A percentile compares a stretch with the other conserved stretches of the same genome.
phyloP scores from a whole-genome alignment of 2,329 filamentous ascomycete genomes.

The Ophiosphaerella korrae region DNA sequence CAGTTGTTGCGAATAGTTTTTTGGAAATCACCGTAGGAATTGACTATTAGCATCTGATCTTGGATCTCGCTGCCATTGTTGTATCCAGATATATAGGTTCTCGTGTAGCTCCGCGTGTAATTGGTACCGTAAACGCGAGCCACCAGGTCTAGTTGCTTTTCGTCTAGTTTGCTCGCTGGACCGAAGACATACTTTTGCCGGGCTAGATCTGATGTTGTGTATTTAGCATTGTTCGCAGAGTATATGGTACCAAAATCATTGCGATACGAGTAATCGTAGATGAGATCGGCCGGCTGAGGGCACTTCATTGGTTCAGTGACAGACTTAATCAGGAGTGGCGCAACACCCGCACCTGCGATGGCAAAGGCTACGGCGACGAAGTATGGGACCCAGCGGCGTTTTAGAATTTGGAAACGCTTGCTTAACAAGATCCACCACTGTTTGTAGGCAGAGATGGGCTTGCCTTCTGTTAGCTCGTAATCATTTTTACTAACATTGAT shows the following conservation, averaged over 20 bases:
- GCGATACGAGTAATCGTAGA: constrained; percentile 16
- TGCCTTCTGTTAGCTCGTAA: constrained; percentile 65
- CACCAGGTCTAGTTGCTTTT: constrained; percentile 14
- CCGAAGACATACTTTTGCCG: constrained; percentile 18
- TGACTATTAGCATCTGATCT: constrained; percentile 56
- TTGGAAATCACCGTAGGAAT: constrained; percentile 67
- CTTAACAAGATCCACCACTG: constrained; percentile 75
- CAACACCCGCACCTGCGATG: constrained; percentile 75
- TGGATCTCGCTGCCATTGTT: constrained; percentile 22
- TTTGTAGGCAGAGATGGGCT: constrained; percentile 67
- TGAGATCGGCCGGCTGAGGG: constrained; percentile 25
- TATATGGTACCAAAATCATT: constrained; percentile 14
- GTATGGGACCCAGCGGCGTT: constrained; percentile 76
- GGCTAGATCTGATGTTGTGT: not conserved
- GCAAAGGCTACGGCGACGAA: constrained; percentile 75
- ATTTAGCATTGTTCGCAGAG: not conserved
- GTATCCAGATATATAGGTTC: constrained; percentile 13
- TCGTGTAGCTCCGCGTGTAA: constrained; percentile 21
- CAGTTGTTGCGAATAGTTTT: constrained; percentile 61
- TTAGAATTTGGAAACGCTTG: constrained; percentile 76
- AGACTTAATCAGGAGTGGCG: constrained; percentile 71
- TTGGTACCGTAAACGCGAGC: constrained; percentile 35
- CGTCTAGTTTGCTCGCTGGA: constrained; percentile 13
- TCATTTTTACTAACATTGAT: constrained; percentile 5
- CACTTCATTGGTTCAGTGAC: constrained; percentile 56